Evolutionary conservation across 2,329 filamentous ascomycete genomes (phyloP).

Genomic region (Alternaria brassicicola): DNA sequence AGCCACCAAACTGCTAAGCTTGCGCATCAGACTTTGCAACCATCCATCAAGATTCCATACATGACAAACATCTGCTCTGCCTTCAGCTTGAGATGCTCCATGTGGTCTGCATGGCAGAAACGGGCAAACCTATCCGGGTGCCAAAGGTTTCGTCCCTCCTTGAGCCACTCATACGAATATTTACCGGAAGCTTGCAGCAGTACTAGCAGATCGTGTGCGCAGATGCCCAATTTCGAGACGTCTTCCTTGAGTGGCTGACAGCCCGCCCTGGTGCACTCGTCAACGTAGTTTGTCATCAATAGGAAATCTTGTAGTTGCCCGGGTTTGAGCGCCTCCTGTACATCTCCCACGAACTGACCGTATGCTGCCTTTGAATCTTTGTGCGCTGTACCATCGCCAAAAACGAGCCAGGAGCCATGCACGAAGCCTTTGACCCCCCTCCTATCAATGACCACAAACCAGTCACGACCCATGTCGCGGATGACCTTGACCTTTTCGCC

Average conservation of each 20-base stretch:
- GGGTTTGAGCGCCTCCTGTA: constrained; percentile 20
- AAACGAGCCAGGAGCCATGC: constrained; percentile 35
- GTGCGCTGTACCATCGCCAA: constrained; percentile 18
- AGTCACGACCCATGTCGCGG: constrained; percentile 29
- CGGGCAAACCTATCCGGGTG: constrained; percentile 44
- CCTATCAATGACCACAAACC: constrained; percentile 27
- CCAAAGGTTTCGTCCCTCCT: constrained; percentile 37
- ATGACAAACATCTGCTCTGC: constrained; percentile 40
- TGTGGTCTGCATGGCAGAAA: constrained; percentile 29
- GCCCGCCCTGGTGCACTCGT: constrained; percentile 21
- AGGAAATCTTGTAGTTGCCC: constrained; percentile 30
- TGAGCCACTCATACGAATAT: constrained; percentile 34
- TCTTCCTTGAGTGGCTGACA: constrained; percentile 32
- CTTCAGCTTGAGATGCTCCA: constrained; percentile 29
- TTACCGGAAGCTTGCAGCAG: constrained; percentile 35
- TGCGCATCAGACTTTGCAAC: background rate
- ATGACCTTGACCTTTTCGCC: constrained; percentile 34
- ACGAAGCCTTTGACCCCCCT: constrained; percentile 28
- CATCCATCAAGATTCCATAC: constrained; percentile 37
- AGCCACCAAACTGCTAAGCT: background rate
- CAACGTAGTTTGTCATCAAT: constrained; percentile 24
- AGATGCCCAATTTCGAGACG: constrained; percentile 27
- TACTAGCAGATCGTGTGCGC: constrained; percentile 35
- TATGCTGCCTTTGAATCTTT: constrained; percentile 25
- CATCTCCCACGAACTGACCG: constrained; percentile 22